phyloP scores from a whole-genome alignment of 169 alveolate species.

The Perkinsus olseni region DNA sequence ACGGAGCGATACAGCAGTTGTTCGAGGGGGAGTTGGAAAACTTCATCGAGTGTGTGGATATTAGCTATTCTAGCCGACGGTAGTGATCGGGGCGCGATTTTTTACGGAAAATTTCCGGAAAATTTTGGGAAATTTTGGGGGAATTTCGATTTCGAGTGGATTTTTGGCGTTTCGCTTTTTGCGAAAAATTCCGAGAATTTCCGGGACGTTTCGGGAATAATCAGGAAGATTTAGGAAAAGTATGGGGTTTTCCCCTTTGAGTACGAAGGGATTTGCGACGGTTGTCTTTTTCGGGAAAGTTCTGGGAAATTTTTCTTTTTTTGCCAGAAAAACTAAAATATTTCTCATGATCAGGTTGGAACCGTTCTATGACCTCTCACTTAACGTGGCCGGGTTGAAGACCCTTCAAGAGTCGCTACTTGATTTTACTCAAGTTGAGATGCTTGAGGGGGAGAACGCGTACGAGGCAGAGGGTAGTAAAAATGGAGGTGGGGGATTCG shows the following conservation, averaged over 20 bases:
- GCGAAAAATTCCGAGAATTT: neutral
- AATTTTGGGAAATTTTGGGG: neutral
- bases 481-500: neutral
- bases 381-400: constrained; percentile 82
- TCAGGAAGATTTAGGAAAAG: neutral
- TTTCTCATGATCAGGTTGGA: neutral
- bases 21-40: constrained; percentile 91
- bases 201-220: neutral
- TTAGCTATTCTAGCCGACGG: constrained; percentile 75
- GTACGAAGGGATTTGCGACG: no score
- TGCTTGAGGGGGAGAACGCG: constrained; percentile 87
- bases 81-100: constrained; percentile 46
- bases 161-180: no score
- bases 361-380: constrained; percentile 72
- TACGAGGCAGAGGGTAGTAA: constrained; percentile 82
- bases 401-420: constrained; percentile 79
- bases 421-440: constrained; percentile 81
- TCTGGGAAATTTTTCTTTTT: no score
- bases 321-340: no score
- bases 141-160: no score
- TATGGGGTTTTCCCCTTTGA: no score
- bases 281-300: no score
- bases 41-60: constrained; percentile 84
- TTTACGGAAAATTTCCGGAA: neutral
- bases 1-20: constrained; percentile 82